These are phyloP conservation scores for Leptoxyphium fumago DNA, from an alignment of 2,329 filamentous ascomycete genomes.

Conservation along the genomic window DNA sequence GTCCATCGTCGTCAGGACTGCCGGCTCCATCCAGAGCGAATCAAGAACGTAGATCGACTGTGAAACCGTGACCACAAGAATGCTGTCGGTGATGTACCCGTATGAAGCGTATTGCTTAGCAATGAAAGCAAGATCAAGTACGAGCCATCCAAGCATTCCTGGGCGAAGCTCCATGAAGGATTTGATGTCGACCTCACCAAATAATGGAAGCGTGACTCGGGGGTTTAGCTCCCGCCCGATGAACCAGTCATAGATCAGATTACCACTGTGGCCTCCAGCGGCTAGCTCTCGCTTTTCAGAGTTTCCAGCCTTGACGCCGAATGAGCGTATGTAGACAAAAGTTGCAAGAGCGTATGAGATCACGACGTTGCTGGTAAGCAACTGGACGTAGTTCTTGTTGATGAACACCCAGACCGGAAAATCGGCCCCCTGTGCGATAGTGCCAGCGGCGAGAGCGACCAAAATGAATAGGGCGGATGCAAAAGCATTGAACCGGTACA, in stretches of 20 bases:
- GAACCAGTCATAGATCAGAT: slow-evolving; percentile 88
- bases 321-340: slow-evolving; percentile 71
- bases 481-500: slow-evolving; percentile 70
- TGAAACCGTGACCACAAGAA: slow-evolving; percentile 60
- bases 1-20: slow-evolving; percentile 86
- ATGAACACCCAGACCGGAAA: slow-evolving; percentile 89
- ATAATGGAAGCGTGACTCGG: slow-evolving; percentile 58
- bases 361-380: slow-evolving; percentile 69
- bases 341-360: slow-evolving; percentile 59
- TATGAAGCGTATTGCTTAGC: slow-evolving; percentile 78
- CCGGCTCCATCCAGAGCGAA: slow-evolving; percentile 71
- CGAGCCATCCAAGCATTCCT: slow-evolving; percentile 75
- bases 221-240: slow-evolving; percentile 94
- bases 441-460: slow-evolving; percentile 57
- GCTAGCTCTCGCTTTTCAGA: slow-evolving; percentile 62
- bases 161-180: slow-evolving; percentile 82
- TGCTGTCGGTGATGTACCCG: slow-evolving; percentile 73
- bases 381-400: slow-evolving; percentile 74
- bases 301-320: slow-evolving; percentile 65
- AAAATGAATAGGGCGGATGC: slow-evolving; percentile 60
- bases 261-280: slow-evolving; percentile 66
- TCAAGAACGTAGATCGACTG: slow-evolving; percentile 78
- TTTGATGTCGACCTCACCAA: slow-evolving; percentile 84
- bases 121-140: slow-evolving; percentile 71
- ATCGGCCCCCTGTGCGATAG: slow-evolving; percentile 58